Percentiles rank a stretch among this genome's conserved stretches.
These are phyloP conservation scores for Suhomyces kilbournensis DNA, from an alignment of 805 yeast genomes.

Conservation along the genomic window DNA sequence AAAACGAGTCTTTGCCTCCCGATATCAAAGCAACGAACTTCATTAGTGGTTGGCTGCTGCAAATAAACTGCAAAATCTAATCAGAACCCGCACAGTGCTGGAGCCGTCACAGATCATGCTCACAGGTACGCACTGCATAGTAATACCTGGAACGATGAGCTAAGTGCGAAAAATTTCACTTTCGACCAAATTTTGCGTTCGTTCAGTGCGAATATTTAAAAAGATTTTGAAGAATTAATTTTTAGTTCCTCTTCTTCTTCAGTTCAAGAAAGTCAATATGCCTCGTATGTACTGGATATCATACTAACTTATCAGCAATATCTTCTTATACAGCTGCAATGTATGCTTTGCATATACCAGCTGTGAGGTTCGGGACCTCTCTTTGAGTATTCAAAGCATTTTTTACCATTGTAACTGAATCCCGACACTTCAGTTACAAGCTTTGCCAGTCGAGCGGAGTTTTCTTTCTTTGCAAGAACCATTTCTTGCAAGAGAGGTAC, in stretches of 20 bases:
- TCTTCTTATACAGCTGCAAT: not conserved
- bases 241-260: slow-evolving; percentile 1
- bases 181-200: not conserved
- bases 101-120: not conserved
- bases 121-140: not conserved
- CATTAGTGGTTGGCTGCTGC: slow-evolving; percentile 44
- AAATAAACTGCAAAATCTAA: not conserved
- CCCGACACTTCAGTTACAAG: slow-evolving; percentile 84
- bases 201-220: not conserved
- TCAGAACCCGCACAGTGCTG: not conserved
- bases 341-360: not conserved
- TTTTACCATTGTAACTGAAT: slow-evolving; percentile 55
- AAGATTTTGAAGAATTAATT: slow-evolving; percentile 1
- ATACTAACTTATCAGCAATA: slow-evolving; percentile 3
- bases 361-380: slow-evolving; percentile 76
- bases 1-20: slow-evolving; percentile 96
- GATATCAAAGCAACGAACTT: slow-evolving; percentile 88
- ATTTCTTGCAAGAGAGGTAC: not conserved
- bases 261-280: slow-evolving; percentile 42
- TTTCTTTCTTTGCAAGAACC: not conserved
- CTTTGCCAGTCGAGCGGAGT: slow-evolving; percentile 6
- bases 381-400: slow-evolving; percentile 17
- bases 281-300: slow-evolving; percentile 52
- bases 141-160: not conserved
- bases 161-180: not conserved